phyloP scores from a whole-genome alignment of 345 rosid species.

The Durio zibethinus region DNA sequence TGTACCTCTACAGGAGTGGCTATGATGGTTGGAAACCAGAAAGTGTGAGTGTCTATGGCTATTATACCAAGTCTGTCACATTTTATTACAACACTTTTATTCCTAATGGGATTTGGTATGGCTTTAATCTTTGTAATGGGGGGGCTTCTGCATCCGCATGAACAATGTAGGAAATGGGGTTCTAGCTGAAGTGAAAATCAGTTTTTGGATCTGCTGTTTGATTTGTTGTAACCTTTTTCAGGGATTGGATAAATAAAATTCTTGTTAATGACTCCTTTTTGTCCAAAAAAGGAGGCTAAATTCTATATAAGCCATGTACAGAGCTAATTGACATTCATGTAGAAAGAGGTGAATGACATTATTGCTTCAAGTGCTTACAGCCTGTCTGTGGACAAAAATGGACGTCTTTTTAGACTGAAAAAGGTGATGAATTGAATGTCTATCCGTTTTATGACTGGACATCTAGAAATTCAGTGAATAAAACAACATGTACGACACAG shows the following conservation, averaged over 20 bases:
- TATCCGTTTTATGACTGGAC: too few species aligned
- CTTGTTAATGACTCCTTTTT: not conserved
- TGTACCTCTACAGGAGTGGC: slow-evolving; percentile 53
- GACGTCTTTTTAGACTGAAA: not conserved
- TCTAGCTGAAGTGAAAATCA: not conserved
- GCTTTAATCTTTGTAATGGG: slow-evolving; percentile 44
- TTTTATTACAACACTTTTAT: slow-evolving; percentile 47
- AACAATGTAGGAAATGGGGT: not conserved
- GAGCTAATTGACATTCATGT: not conserved
- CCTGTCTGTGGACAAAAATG: not conserved
- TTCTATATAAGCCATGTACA: not conserved
- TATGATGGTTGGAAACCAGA: slow-evolving; percentile 73
- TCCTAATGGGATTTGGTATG: slow-evolving; percentile 58
- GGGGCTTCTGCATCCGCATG: not conserved
- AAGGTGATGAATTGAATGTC: not conserved
- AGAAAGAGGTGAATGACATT: not conserved
- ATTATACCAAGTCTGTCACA: slow-evolving; percentile 34
- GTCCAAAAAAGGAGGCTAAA: not conserved
- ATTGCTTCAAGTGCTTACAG: not conserved
- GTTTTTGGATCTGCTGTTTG: not conserved
- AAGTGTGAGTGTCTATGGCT: slow-evolving; percentile 43
- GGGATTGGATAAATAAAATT: not conserved
- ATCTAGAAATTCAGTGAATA: too few species aligned
- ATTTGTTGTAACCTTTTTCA: not conserved
- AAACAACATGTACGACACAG: too few species aligned